These are phyloP conservation scores for Suillus sp. DNA, from an alignment of 768 basidiomycete genomes.

Conservation along the genomic window DNA sequence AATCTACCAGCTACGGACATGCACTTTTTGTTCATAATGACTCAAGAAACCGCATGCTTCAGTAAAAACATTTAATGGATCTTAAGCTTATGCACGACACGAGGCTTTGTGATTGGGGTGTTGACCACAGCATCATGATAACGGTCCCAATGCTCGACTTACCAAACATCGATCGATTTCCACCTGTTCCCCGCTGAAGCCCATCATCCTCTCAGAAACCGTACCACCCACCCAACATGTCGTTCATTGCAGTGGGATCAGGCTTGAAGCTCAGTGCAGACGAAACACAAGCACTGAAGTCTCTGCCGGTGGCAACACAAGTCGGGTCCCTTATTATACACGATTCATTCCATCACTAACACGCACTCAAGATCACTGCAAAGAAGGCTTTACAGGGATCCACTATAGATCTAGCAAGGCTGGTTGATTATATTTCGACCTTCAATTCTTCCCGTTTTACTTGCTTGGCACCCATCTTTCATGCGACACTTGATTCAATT, in stretches of 20 bases:
- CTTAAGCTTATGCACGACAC: not conserved
- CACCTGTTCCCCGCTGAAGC: not conserved
- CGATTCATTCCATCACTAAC: not conserved
- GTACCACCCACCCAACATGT: not conserved
- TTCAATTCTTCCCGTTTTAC: not conserved
- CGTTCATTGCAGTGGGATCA: not conserved
- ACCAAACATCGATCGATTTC: not conserved
- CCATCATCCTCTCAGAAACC: not conserved
- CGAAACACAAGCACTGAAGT: not conserved
- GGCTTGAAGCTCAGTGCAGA: not conserved
- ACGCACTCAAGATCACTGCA: not conserved
- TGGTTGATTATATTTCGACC: not conserved
- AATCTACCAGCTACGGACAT: not conserved
- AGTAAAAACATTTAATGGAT: not conserved
- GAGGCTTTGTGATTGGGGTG: not conserved
- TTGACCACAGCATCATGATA: not conserved
- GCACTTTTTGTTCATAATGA: not conserved
- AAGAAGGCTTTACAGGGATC: not conserved
- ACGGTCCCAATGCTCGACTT: not conserved
- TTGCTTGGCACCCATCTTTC: slow-evolving; percentile 4
- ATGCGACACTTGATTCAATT: not conserved
- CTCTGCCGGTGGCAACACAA: not conserved
- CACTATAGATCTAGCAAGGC: not conserved
- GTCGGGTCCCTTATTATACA: not conserved
- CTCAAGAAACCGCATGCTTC: not conserved